phyloP scores from a whole-genome alignment of 495 filamentous ascomycete species.

The Daldinia grandis region DNA sequence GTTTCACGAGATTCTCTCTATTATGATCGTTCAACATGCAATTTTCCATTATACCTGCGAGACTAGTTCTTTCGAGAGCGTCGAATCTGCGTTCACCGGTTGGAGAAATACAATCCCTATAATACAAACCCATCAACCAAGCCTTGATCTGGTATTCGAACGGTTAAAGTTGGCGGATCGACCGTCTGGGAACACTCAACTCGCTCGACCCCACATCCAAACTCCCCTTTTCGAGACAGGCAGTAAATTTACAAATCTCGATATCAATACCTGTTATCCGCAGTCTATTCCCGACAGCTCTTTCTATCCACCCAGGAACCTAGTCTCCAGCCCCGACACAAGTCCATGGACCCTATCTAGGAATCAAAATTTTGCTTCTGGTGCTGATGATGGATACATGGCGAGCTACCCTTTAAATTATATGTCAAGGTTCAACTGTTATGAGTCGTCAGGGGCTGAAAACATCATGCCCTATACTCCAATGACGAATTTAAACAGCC shows the following conservation, averaged over 20 bases:
- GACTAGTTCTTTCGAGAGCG: conserved; percentile 8
- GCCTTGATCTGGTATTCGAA: conserved; percentile 15
- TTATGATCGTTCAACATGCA: conserved; percentile 29
- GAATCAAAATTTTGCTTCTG: not conserved
- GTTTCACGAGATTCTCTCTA: conserved; percentile 24
- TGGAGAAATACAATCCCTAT: conserved; percentile 8
- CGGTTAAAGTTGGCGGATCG: conserved; percentile 7
- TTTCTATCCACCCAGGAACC: not conserved
- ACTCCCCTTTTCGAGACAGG: conserved; percentile 18
- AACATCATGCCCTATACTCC: not conserved
- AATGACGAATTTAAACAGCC: not conserved
- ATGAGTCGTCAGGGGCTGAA: not conserved
- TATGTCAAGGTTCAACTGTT: not conserved
- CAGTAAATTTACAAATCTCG: not conserved
- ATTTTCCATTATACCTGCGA: conserved; percentile 11
- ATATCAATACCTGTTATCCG: conserved; percentile 8
- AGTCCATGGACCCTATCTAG: not conserved
- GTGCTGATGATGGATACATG: conserved; percentile 2
- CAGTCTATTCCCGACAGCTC: conserved; percentile 11
- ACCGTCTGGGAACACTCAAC: not conserved
- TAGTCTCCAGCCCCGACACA: not conserved
- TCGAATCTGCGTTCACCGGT: conserved; percentile 21
- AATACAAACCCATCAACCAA: conserved; percentile 1
- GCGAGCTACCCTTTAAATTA: not conserved
- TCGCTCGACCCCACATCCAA: not conserved